Evolutionary conservation across 73 alveolate genomes (phyloP), one percentile per base, ranked within the genome.

Genomic region (Paramecium sonneborni): DNA sequence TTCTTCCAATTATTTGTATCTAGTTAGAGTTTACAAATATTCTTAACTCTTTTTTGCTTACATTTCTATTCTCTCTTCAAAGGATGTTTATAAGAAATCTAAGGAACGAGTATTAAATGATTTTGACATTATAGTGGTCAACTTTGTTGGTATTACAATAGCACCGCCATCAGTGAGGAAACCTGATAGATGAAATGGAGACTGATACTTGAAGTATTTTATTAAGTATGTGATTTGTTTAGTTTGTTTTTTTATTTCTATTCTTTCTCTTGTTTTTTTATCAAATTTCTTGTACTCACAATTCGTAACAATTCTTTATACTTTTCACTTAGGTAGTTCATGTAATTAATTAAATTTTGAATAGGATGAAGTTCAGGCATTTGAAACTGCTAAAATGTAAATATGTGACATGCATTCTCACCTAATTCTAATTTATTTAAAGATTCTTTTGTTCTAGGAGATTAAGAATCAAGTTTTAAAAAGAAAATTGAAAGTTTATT

Each of bases 401-500:
- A 18, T 37, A 79, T 79, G 20, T 39, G 46, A 34, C 72, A 79
- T 43, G 76, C 94, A 38, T 37, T 12, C 76, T 88, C 72, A n/a
- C 38, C 18, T 12, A 70, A 11, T 3, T 67, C 90, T 67, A 69
- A 37, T 38, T 69, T 4, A 37, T 69, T n/a, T 35, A 88, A 28
- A 0, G 94, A 91, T 32, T 69, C 87, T 34, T 70, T 88, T 41
- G 87, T 88, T 10, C 87, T 68, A 18, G 94, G 94, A 39, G 91
- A 69, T 32, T 88, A 43, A 26, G 91, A 76, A 88, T 88, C 74
- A 2, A 88, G 37, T 69, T 88, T 41, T 15, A 76, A 28, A 24
- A 88, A 88, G 91, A 88, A 88, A 20, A 88, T 70, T 21, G 91
- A 69, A 39, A 69, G 39, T 62, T 88, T 88, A 48, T 88, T 88